These are phyloP conservation scores for Neonectria ditissima DNA, from an alignment of 2,329 filamentous ascomycete genomes.

Conservation along the genomic window DNA sequence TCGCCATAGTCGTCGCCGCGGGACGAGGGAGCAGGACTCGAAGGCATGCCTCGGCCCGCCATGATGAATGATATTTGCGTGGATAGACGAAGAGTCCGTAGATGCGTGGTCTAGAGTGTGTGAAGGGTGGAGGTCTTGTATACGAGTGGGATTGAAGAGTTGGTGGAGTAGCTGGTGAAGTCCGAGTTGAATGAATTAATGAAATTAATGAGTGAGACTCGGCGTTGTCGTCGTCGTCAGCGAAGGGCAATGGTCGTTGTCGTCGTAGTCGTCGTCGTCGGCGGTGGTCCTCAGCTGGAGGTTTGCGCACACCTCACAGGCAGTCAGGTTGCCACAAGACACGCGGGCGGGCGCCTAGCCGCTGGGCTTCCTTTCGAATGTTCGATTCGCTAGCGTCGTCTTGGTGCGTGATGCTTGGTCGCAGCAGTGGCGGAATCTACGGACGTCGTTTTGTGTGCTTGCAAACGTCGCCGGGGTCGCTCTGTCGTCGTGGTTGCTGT, in stretches of 20 bases:
- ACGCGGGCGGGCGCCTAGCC: constrained; percentile 40
- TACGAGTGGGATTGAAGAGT: constrained; percentile 18
- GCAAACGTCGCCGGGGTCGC: constrained; percentile 24
- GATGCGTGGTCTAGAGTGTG: constrained; percentile 15
- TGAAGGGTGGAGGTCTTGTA: too few relatives aligned
- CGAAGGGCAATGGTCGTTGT: constrained; percentile 32
- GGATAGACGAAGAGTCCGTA: neutral
- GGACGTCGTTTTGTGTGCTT: constrained; percentile 31
- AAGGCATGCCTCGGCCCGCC: constrained; percentile 54
- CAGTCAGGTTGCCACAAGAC: constrained; percentile 40
- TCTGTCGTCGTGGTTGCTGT: constrained; percentile 26
- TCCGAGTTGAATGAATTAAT: constrained; percentile 30
- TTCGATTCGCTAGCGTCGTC: constrained; percentile 35
- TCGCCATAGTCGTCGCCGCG: constrained; percentile 68
- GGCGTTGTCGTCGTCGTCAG: constrained; percentile 27
- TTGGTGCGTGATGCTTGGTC: constrained; percentile 12
- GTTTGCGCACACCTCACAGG: constrained; percentile 43
- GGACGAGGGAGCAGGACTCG: constrained; percentile 45
- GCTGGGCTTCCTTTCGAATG: constrained; percentile 26
- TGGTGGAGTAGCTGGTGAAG: constrained; percentile 8
- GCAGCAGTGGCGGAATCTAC: constrained; percentile 3
- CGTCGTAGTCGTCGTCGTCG: constrained; percentile 40
- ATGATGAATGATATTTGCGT: constrained; percentile 44
- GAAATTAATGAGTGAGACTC: constrained; percentile 34
- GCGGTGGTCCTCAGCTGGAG: constrained; percentile 43